phyloP scores from a whole-genome alignment of 1,284 basidiomycete species.

The Afroboletus lepidellus region DNA sequence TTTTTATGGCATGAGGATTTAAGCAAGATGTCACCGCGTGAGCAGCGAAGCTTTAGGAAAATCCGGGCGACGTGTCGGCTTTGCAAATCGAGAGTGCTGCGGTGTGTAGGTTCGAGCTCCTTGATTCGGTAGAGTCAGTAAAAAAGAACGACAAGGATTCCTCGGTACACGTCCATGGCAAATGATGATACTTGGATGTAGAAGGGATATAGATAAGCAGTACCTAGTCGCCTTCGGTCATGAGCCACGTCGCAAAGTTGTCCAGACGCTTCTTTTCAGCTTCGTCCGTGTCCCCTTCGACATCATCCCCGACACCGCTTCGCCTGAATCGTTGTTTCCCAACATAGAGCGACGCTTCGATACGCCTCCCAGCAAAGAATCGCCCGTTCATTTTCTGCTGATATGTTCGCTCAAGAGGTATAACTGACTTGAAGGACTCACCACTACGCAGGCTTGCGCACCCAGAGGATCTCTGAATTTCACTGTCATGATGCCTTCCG shows the following conservation, averaged over 20 bases:
- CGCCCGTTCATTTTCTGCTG: conserved; percentile 92
- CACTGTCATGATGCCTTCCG: conserved; percentile 94
- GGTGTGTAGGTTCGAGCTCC: conserved; percentile 1
- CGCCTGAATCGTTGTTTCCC: conserved; percentile 83
- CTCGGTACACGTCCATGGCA: neutral
- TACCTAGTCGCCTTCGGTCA: conserved; percentile 65
- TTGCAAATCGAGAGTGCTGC: too few relatives aligned
- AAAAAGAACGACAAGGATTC: neutral
- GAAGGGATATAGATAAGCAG: conserved; percentile 3
- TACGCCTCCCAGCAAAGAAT: conserved; percentile 83
- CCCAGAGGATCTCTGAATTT: conserved; percentile 89
- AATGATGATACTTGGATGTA: conserved; percentile 1
- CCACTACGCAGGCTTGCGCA: conserved; percentile 87
- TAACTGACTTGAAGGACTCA: conserved; percentile 40
- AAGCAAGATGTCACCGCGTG: too few relatives aligned
- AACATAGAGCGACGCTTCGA: conserved; percentile 79
- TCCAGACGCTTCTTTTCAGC: conserved; percentile 83
- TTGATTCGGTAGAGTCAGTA: too few relatives aligned
- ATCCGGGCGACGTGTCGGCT: too few relatives aligned
- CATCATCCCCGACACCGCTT: conserved; percentile 60
- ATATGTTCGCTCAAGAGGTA: neutral
- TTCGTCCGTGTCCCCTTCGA: conserved; percentile 63
- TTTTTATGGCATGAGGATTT: too few relatives aligned
- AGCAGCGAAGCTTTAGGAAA: too few relatives aligned
- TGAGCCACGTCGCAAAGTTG: conserved; percentile 85